Conservation (phyloP, 371 early-diverging fungal species). For the Mucor plumbeus region DNA sequence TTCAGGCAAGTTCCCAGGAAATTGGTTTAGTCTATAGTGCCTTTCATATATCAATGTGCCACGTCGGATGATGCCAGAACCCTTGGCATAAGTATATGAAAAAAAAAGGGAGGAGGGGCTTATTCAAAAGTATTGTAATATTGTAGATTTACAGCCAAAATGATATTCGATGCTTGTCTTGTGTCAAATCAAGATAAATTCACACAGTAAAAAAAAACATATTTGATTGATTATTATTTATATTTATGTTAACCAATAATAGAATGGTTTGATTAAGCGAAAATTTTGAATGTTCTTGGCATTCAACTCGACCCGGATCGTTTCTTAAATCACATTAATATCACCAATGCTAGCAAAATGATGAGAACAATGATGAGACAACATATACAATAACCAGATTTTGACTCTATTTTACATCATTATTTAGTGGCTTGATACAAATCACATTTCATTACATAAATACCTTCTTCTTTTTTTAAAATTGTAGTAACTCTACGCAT, state of each 20-base stretch:
- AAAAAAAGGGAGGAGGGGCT: too few relatives aligned
- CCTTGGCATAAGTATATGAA: too few relatives aligned
- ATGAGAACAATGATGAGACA: conserved; percentile 64
- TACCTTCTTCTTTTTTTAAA: conserved; percentile 68
- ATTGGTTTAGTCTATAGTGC: too few relatives aligned
- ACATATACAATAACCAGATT: conserved; percentile 65
- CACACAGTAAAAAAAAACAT: background rate
- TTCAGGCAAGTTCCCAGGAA: too few relatives aligned
- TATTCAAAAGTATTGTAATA: background rate
- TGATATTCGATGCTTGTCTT: background rate
- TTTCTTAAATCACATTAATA: conserved; percentile 40
- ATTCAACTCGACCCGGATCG: background rate
- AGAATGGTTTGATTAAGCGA: background rate
- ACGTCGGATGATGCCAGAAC: too few relatives aligned
- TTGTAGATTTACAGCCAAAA: too few relatives aligned
- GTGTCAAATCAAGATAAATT: background rate
- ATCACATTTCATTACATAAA: background rate
- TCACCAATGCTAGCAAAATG: conserved; percentile 59
- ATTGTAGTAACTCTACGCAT: conserved; percentile 62
- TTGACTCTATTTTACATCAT: conserved; percentile 45
- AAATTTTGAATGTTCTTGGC: conserved; percentile 1
- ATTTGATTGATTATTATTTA: background rate
- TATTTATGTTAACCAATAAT: background rate
- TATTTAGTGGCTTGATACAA: background rate
- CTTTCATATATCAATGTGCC: too few relatives aligned